Conservation (phyloP, 2,329 filamentous ascomycete species). For the Gnomoniopsis smithogilvyi region DNA sequence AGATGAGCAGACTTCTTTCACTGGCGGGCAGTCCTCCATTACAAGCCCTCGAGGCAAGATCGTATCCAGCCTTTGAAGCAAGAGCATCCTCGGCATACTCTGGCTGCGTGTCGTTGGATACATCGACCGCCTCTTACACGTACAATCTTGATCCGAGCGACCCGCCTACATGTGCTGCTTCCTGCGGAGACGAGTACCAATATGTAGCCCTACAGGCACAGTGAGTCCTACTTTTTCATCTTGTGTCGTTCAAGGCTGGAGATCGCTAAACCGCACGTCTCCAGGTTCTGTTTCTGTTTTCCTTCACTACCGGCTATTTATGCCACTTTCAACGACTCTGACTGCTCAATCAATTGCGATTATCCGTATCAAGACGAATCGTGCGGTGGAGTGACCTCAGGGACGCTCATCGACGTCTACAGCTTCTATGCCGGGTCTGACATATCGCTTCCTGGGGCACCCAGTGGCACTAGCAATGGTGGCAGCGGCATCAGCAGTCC, state of each 20-base stretch:
- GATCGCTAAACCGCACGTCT: neutral
- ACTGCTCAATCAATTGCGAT: conserved; percentile 15
- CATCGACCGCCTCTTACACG: neutral
- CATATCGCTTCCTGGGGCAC: neutral
- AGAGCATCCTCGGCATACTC: neutral
- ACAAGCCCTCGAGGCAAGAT: conserved; percentile 5
- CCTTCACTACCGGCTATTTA: neutral
- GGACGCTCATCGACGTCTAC: conserved; percentile 14
- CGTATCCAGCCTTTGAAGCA: neutral
- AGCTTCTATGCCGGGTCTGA: conserved; percentile 7
- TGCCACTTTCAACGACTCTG: conserved; percentile 2
- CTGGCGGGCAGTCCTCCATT: conserved; percentile 5
- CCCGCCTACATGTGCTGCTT: conserved; percentile 6
- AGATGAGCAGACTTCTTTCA: conserved; percentile 9
- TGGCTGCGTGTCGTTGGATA: conserved; percentile 10
- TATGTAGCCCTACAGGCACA: conserved; percentile 10
- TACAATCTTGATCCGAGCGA: conserved; percentile 3
- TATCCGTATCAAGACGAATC: conserved; percentile 5
- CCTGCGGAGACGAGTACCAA: conserved; percentile 6
- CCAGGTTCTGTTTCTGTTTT: conserved; percentile 16
- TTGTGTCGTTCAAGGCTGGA: neutral
- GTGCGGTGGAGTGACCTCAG: conserved; percentile 14
- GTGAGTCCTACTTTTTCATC: conserved; percentile 8
- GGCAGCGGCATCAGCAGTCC: neutral
- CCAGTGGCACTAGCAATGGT: neutral